Base-by-base conservation (phyloP, 768 basidiomycete genomes). In the Calocybe gangraenosa region DNA sequence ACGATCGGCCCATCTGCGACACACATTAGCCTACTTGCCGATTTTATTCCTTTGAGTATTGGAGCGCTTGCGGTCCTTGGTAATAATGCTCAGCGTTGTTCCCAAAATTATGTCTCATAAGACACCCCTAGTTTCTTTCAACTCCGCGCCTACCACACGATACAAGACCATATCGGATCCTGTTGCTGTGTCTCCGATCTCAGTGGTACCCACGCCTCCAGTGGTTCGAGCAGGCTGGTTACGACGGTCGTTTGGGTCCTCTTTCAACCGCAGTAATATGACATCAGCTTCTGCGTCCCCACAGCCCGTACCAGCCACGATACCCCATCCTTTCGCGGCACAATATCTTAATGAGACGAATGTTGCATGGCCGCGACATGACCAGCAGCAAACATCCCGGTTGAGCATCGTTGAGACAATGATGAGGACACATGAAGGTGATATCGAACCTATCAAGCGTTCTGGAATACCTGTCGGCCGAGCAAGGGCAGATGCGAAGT, bases 1-100 rank as follows among this genome's bases (percentile, higher is more conserved):
- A 50, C 46, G 11, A 50, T 53, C 18, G 52, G 30, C 15, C 52
- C 52, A 9, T 45, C 48, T 7, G 52, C 49, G 6, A 32, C 44
- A 13, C 45, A 42, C 25, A 47, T 53, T 42, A 50, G 33, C 9
- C 19, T 53, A 7, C 19, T 50, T 9, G 52, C 52, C 11, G 52
- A 53, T 17, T 50, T 53, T 39, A 21, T 53, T 42, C 52, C 49
- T 8, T 28, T 53, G 0, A 47, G 52, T 22, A 45, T 53, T 13
- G 52, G 52, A 18, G 39, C 49, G 7, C 39, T 53, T 28, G 28
- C 40, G 7, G 52, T 53, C 18, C 52, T 50, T 32, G 40, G 52
- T 53, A 42, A 30, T 20, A 28, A 11, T 22, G 5, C 11, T 13
- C 8, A 3, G 8, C 30, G 18, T 25, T 35, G n/a, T 14, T 15